phyloP scores from a whole-genome alignment of 345 rosid genomes.

The Acer yangbiense region DNA sequence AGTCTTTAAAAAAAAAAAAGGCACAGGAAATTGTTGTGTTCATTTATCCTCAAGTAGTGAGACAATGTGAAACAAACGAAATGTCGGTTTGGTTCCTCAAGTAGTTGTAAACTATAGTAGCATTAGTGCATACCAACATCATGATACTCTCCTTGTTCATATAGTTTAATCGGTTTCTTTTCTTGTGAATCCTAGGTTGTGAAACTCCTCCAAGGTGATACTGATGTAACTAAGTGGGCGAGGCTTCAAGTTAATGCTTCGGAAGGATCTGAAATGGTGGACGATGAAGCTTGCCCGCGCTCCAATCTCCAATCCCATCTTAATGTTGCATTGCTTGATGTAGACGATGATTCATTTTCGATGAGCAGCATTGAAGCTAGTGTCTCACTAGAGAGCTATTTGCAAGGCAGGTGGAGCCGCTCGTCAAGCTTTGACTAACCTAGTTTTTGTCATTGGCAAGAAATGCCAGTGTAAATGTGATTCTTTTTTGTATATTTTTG shows the following conservation, averaged over 20 bases:
- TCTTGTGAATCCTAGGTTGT: conserved; percentile 45
- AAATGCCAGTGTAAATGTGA: background rate
- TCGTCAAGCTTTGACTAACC: conserved; percentile 85
- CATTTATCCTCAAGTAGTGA: no score
- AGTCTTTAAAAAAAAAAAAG: background rate
- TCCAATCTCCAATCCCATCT: conserved; percentile 82
- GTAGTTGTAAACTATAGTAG: background rate
- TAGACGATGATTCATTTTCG: conserved; percentile 74
- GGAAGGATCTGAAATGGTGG: conserved; percentile 48
- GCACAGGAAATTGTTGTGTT: no score
- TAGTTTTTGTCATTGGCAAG: background rate
- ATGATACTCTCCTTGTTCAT: background rate
- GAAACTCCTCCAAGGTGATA: conserved; percentile 76
- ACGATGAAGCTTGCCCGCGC: conserved; percentile 51
- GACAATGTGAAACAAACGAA: no score
- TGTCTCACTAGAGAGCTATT: conserved; percentile 77
- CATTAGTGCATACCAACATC: background rate
- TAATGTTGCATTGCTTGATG: conserved; percentile 70
- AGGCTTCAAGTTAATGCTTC: conserved; percentile 47
- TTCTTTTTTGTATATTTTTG: conserved; percentile 17
- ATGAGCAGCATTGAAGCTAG: conserved; percentile 67
- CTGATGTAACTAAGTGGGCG: conserved; percentile 57
- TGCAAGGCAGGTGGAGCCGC: conserved; percentile 90
- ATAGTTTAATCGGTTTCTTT: background rate
- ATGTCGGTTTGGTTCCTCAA: no score